These are phyloP conservation scores for Myriosclerotinia curreyana DNA, from an alignment of 2,329 filamentous ascomycete species.

Conservation along the genomic window DNA sequence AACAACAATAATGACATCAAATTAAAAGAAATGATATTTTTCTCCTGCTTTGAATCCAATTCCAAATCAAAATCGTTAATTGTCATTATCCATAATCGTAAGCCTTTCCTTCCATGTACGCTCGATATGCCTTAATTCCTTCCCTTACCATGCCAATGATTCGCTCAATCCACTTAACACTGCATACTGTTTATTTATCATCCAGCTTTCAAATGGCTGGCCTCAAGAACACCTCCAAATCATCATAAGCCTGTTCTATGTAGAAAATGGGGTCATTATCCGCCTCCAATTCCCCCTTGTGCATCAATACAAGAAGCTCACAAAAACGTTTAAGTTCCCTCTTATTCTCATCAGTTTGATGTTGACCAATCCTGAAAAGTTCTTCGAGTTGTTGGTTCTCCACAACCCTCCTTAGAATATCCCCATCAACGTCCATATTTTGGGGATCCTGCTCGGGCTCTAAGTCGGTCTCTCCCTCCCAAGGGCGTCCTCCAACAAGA, in stretches of 20 bases:
- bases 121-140: neutral
- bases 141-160: neutral
- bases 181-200: too few species aligned
- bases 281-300: conserved; percentile 43
- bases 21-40: neutral
- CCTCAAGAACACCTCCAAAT: conserved; percentile 53
- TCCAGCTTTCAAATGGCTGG: conserved; percentile 46
- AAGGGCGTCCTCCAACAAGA: conserved; percentile 50
- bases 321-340: conserved; percentile 42
- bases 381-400: conserved; percentile 47
- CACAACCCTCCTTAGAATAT: conserved; percentile 57
- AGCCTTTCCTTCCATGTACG: neutral
- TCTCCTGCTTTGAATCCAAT: neutral
- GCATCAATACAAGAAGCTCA: conserved; percentile 50
- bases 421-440: conserved; percentile 64
- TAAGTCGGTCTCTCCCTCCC: conserved; percentile 32
- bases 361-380: conserved; percentile 39
- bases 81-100: neutral
- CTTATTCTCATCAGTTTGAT: conserved; percentile 17
- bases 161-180: neutral
- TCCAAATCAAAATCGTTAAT: neutral
- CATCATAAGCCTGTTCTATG: conserved; percentile 51
- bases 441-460: conserved; percentile 46
- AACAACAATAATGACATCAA: too few species aligned
- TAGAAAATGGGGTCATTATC: conserved; percentile 40